Evolutionary conservation across 2,329 filamentous ascomycete species (phyloP).

Genomic region (Sporothrix schenckii): DNA sequence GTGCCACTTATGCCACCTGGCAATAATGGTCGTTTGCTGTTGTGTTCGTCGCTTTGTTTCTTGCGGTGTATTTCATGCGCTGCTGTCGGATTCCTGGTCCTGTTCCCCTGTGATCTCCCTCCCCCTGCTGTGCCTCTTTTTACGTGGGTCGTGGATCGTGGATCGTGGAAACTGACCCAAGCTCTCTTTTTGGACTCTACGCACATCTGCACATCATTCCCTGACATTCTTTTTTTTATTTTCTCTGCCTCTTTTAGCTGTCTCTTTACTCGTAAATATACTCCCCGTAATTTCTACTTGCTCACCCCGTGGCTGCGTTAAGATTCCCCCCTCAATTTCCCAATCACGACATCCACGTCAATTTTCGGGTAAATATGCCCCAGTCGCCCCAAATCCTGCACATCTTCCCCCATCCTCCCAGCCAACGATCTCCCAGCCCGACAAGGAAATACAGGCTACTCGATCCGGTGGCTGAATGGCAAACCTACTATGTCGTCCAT

Average conservation of each 20-base stretch:
- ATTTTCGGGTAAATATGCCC: slow-evolving; percentile 20
- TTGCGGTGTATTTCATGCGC: neutral
- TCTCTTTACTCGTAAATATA: neutral
- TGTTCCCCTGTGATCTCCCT: neutral
- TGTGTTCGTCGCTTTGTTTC: neutral
- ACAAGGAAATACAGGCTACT: neutral
- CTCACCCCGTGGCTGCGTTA: neutral
- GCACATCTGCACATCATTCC: no score
- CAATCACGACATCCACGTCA: slow-evolving; percentile 16
- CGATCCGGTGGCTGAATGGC: neutral
- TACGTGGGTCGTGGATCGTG: neutral
- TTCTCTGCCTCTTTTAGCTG: neutral
- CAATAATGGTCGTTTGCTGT: neutral
- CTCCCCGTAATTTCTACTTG: neutral
- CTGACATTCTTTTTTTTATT: neutral
- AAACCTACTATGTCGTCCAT: neutral
- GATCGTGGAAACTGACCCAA: neutral
- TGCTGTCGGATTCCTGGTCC: neutral
- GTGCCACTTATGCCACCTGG: neutral
- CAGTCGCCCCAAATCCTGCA: neutral
- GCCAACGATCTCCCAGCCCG: no score
- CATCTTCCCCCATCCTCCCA: neutral
- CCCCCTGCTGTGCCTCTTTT: neutral
- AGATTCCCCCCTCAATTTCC: neutral
- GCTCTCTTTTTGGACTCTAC: no score